A percentile compares a stretch with the other conserved stretches of the same genome.
Evolutionary conservation across 2,329 filamentous ascomycete species (phyloP).

Genomic region (Pseudogymnoascus sp.): DNA sequence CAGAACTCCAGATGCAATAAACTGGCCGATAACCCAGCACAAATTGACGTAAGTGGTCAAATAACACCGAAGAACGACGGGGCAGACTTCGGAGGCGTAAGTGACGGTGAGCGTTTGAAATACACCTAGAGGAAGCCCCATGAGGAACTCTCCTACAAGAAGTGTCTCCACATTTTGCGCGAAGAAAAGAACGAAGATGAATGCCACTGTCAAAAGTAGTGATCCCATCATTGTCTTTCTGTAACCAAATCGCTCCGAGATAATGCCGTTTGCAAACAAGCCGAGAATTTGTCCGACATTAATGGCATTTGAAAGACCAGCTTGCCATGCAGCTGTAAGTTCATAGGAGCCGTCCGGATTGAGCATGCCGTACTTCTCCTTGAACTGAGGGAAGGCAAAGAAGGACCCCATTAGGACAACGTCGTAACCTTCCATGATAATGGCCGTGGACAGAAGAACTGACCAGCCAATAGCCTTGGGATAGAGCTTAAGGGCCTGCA

Average conservation of each 20-base stretch:
- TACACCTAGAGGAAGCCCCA: conserved; percentile 27
- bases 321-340: conserved; percentile 36
- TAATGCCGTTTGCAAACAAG: conserved; percentile 32
- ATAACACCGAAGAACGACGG: conserved; percentile 27
- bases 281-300: conserved; percentile 35
- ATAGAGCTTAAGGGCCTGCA: conserved; percentile 12
- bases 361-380: conserved; percentile 24
- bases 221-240: conserved; percentile 36
- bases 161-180: conserved; percentile 36
- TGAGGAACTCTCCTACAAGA: conserved; percentile 37
- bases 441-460: conserved; percentile 28
- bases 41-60: conserved; percentile 41
- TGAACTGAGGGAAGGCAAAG: conserved; percentile 25
- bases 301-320: conserved; percentile 33
- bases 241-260: conserved; percentile 31
- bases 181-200: conserved; percentile 39
- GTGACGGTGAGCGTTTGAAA: conserved; percentile 34
- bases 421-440: conserved; percentile 34
- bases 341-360: conserved; percentile 28
- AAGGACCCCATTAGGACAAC: conserved; percentile 29
- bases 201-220: conserved; percentile 34
- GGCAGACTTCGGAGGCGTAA: conserved; percentile 28
- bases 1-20: conserved; percentile 40
- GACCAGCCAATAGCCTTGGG: conserved; percentile 23
- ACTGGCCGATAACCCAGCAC: conserved; percentile 43